Percentiles rank a stretch among this genome's conserved stretches.
phyloP scores from a whole-genome alignment of 2,329 filamentous ascomycete species.

The Gliomastix tumulicola region DNA sequence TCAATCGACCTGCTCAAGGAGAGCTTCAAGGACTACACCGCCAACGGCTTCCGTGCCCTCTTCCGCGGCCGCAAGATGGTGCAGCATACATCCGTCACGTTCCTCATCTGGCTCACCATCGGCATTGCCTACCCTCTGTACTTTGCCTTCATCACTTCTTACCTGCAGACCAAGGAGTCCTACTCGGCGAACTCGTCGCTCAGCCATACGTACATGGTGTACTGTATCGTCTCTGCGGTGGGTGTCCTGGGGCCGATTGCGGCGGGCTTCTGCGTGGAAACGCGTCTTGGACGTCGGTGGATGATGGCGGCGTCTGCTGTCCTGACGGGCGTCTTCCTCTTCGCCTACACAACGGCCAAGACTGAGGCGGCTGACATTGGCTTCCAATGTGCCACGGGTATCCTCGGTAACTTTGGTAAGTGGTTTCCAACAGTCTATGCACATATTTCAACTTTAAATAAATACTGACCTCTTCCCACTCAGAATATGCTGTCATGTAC shows the following conservation, averaged over 20 bases:
- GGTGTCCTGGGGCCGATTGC: constrained; percentile 31
- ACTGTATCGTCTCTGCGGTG: constrained; percentile 26
- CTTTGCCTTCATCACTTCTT: constrained; percentile 37
- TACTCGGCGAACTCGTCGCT: constrained; percentile 15
- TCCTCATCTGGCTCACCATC: constrained; percentile 34
- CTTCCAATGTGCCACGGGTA: constrained; percentile 28
- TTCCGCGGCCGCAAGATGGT: constrained; percentile 22
- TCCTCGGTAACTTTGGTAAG: constrained; percentile 28
- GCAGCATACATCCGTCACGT: constrained; percentile 25
- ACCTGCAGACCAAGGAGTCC: constrained; percentile 28
- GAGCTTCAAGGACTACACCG: constrained; percentile 16
- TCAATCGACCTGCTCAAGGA: constrained; percentile 10
- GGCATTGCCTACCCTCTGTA: constrained; percentile 39
- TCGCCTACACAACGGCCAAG: constrained; percentile 29
- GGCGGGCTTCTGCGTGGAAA: constrained; percentile 31
- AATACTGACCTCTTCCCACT: background rate
- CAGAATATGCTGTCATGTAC: constrained; percentile 18
- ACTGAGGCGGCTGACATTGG: constrained; percentile 21
- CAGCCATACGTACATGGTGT: constrained; percentile 22
- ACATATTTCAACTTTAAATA: background rate
- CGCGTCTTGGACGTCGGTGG: constrained; percentile 30
- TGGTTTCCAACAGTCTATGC: too few species aligned
- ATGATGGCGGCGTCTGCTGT: constrained; percentile 35
- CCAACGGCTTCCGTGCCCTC: constrained; percentile 19
- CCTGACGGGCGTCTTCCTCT: constrained; percentile 32